Base-by-base conservation (phyloP, 1,284 basidiomycete genomes). In the Malassezia globosa region DNA sequence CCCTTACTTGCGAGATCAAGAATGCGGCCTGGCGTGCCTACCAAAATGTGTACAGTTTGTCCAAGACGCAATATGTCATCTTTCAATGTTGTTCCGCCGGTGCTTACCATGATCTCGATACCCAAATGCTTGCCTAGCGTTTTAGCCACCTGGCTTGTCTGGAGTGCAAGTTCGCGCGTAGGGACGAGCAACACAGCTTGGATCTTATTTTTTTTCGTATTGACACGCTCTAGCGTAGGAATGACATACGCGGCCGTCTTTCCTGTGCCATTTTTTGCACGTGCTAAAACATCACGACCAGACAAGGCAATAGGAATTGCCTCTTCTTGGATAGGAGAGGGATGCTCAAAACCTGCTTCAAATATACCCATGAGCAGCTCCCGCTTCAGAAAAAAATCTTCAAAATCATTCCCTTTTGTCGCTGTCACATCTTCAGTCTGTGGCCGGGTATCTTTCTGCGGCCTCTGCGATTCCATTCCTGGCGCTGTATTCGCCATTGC, bases 181-280 rank as follows among this genome's bases (percentile, higher is more conserved):
- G 68, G 68, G 7, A 71, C 68, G 27, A 71, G 60, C n/a, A 71
- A 57, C 22, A 71, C 65, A 14, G 68, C 65, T 76, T 97, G 92
- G 60, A 97, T 94, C 77, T 92, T 90, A 72, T 80, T 78, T 74
- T 82, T 83, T 59, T 76, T 77, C 58, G 86, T 75, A 75, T 95
- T 89, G 75, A 96, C 77, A 73, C 90, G 86, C 73, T 95, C 87
- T 53, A 97, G 81, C 51, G 87, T 81, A 34, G 94, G 92, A 72
- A 97, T 96, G 73, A 94, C 86, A 78, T 97, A 97, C 27, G 94
- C 90, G 19, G 88, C 92, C 29, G 92, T 97, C 79, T 96, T 88
- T 11, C 70, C 70, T 4, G 70, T 72, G 34, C 70, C 70, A 51
- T 72, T 72, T 64, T 79, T 79, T 34, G 78, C 77, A 53, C 78